Evolutionary conservation across 305 asterid genomes (phyloP).

Genomic region (Fraxinus dipetala): DNA sequence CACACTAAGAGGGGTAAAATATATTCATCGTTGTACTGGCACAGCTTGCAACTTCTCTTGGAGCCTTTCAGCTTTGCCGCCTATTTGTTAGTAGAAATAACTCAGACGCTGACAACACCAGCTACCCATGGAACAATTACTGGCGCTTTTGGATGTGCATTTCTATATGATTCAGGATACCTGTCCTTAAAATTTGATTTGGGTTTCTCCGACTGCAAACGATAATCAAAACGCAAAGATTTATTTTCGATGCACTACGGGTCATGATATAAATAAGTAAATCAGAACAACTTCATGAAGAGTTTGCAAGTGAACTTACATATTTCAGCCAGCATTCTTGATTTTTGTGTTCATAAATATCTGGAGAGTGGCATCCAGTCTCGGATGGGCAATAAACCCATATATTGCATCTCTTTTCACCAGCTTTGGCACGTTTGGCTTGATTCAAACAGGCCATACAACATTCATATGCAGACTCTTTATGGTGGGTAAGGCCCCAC

Average conservation of each 20-base stretch:
- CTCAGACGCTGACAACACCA: conserved; percentile 53
- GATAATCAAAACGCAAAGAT: neutral
- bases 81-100: conserved; percentile 6
- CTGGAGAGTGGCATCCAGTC: conserved; percentile 81
- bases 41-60: neutral
- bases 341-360: conserved; percentile 68
- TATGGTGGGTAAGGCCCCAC: conserved; percentile 94
- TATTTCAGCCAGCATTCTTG: conserved; percentile 93
- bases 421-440: conserved; percentile 61
- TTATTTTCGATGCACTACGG: neutral
- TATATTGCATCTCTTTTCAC: conserved; percentile 62
- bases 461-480: conserved; percentile 89
- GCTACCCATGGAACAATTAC: conserved; percentile 74
- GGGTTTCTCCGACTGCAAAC: conserved; percentile 73
- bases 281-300: neutral
- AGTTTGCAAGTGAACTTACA: conserved; percentile 39
- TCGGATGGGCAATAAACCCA: conserved; percentile 90
- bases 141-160: conserved; percentile 71
- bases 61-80: conserved; percentile 6
- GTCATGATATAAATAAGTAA: neutral
- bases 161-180: conserved; percentile 71
- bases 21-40: neutral
- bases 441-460: conserved; percentile 85
- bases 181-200: conserved; percentile 57
- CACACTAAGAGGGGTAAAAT: neutral